These are phyloP conservation scores for Zymoseptoria ardabiliae DNA, from an alignment of 2,329 filamentous ascomycete genomes.

Conservation along the genomic window DNA sequence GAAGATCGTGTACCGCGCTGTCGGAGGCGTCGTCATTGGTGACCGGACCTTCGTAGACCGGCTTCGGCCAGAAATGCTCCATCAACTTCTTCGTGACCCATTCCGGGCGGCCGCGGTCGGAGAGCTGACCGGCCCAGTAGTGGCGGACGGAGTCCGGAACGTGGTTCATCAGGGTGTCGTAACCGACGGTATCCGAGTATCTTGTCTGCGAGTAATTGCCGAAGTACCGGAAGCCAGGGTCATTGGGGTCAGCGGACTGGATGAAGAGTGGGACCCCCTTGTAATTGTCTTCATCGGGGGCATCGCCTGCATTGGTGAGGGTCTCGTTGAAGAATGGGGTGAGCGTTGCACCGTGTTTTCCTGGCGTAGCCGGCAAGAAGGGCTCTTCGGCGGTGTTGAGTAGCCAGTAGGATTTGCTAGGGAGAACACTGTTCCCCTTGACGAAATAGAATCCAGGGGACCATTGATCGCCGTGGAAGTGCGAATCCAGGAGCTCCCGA, in stretches of 20 bases:
- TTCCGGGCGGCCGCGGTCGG: constrained; percentile 27
- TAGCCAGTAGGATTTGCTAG: constrained; percentile 36
- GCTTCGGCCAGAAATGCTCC: constrained; percentile 38
- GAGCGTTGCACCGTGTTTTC: constrained; percentile 40
- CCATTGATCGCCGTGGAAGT: constrained; percentile 34
- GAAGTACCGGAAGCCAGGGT: constrained; percentile 34
- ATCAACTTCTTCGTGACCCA: constrained; percentile 38
- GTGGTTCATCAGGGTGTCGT: constrained; percentile 33
- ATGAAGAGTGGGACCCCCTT: constrained; percentile 39
- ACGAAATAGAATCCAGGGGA: constrained; percentile 37
- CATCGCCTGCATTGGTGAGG: constrained; percentile 20
- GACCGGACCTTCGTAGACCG: constrained; percentile 34
- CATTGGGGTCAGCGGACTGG: constrained; percentile 1
- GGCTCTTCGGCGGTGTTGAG: constrained; percentile 34
- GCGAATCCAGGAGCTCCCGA: constrained; percentile 31
- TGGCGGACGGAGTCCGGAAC: constrained; percentile 31
- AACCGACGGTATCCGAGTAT: constrained; percentile 38
- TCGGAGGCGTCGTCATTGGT: constrained; percentile 15
- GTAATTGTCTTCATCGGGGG: constrained; percentile 23
- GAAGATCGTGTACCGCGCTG: constrained; percentile 16
- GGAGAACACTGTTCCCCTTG: constrained; percentile 23
- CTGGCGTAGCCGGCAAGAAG: constrained; percentile 34
- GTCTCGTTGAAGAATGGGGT: constrained; percentile 40
- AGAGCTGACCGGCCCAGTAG: constrained; percentile 35
- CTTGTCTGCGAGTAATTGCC: constrained; percentile 41